These are phyloP conservation scores for Termitomyces sp. DNA, from an alignment of 768 basidiomycete species.

Conservation along the genomic window DNA sequence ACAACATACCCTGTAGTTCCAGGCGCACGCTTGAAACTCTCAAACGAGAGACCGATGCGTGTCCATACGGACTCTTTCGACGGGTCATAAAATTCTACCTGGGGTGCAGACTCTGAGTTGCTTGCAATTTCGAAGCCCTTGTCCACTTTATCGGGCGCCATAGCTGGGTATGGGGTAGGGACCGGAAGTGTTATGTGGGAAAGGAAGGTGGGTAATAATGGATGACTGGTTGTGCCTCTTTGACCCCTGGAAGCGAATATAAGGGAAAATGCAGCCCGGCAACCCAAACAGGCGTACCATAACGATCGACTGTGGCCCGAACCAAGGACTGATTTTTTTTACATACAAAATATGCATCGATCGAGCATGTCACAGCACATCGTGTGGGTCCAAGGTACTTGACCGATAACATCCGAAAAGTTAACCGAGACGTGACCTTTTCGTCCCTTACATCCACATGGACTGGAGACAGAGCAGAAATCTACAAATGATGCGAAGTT, in stretches of 20 bases:
- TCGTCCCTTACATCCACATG: not conserved
- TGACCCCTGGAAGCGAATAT: not conserved
- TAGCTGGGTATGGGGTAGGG: constrained; percentile 4
- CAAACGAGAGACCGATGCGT: constrained; percentile 35
- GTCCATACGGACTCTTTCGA: constrained; percentile 45
- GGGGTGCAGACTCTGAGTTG: constrained; percentile 20
- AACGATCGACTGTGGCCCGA: constrained; percentile 1
- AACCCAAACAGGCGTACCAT: not conserved
- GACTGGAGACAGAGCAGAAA: not conserved
- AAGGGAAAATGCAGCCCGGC: not conserved
- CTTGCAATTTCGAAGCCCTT: constrained; percentile 31
- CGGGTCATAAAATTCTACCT: constrained; percentile 42
- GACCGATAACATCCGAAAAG: not conserved
- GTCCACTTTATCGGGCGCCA: constrained; percentile 30
- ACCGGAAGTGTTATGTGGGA: not conserved
- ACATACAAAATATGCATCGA: not conserved
- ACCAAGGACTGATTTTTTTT: not conserved
- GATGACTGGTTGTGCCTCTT: not conserved
- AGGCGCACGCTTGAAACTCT: constrained; percentile 46
- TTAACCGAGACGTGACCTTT: not conserved
- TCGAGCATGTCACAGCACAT: too few relatives aligned
- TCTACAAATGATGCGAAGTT: not conserved
- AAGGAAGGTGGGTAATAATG: not conserved
- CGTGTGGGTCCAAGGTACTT: too few relatives aligned
- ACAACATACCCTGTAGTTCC: constrained; percentile 39